Conservation (phyloP, 352 stramenopile species). For the Globisporangium cederbergense region DNA sequence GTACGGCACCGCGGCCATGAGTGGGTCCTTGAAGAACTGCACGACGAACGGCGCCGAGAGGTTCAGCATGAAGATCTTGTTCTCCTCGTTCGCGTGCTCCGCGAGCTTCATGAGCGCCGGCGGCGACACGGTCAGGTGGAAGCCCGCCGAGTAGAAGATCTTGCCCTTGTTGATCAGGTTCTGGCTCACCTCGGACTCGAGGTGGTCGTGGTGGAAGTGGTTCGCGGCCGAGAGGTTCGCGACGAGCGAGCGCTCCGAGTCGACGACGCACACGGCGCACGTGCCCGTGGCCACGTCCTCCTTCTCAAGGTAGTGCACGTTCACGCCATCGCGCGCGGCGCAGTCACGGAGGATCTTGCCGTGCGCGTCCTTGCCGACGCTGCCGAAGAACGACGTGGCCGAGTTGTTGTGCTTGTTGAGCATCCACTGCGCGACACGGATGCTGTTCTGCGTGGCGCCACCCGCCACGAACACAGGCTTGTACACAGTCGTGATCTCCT, state of each 20-base stretch:
- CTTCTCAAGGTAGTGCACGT: slow-evolving; percentile 97
- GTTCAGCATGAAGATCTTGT: slow-evolving; percentile 97
- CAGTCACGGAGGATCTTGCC: slow-evolving; percentile 91
- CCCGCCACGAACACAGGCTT: slow-evolving; percentile 96
- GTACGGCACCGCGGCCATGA: slow-evolving; percentile 93
- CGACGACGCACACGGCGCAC: slow-evolving; percentile 96
- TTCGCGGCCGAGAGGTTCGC: slow-evolving; percentile 98
- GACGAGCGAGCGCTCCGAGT: slow-evolving; percentile 95
- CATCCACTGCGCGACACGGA: slow-evolving; percentile 99
- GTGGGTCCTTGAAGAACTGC: slow-evolving; percentile 96
- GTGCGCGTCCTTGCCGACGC: slow-evolving; percentile 95
- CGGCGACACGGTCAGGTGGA: slow-evolving; percentile 98
- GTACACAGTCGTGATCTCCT: slow-evolving; percentile 90
- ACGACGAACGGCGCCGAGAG: slow-evolving; percentile 98
- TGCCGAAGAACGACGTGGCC: slow-evolving; percentile 95
- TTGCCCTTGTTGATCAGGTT: slow-evolving; percentile 93
- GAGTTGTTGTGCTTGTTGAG: slow-evolving; percentile 80
- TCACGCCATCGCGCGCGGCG: slow-evolving; percentile 93
- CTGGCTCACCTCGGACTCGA: slow-evolving; percentile 87
- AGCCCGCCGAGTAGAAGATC: slow-evolving; percentile 97
- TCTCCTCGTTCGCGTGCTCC: slow-evolving; percentile 90
- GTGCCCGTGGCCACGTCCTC: slow-evolving; percentile 92
- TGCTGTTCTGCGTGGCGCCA: slow-evolving; percentile 98
- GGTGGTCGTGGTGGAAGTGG: slow-evolving; percentile 94
- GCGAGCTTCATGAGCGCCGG: slow-evolving; percentile 90